phyloP scores from a whole-genome alignment of 2,329 filamentous ascomycete genomes.

The Neurospora sp. region DNA sequence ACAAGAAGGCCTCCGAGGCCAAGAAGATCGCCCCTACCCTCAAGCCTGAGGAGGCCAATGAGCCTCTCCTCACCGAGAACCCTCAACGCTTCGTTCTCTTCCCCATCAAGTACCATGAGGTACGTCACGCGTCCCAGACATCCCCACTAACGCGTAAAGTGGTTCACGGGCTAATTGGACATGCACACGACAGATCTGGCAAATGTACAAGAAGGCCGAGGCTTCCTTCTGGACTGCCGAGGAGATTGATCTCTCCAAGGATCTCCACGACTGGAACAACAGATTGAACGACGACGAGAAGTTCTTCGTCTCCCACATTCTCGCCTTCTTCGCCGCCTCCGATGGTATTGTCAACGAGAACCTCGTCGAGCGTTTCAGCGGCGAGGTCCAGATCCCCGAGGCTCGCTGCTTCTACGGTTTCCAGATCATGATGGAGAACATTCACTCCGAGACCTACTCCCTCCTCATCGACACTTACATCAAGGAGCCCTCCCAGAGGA shows the following conservation, averaged over 20 bases:
- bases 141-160: slow-evolving; percentile 59
- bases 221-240: slow-evolving; percentile 99
- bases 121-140: slow-evolving; percentile 43
- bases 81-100: slow-evolving; percentile 94
- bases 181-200: slow-evolving; percentile 68
- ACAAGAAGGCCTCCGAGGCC: slow-evolving; percentile 40
- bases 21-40: slow-evolving; percentile 44
- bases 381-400: slow-evolving; percentile 93
- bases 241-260: slow-evolving; percentile 98
- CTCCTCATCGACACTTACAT: slow-evolving; percentile 99
- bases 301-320: slow-evolving; percentile 96
- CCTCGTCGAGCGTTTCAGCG: slow-evolving; percentile 93
- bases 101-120: slow-evolving; percentile 99
- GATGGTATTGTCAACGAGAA: slow-evolving; percentile 99
- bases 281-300: slow-evolving; percentile 92
- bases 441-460: slow-evolving; percentile 99
- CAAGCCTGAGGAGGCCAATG: slow-evolving; percentile 64
- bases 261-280: slow-evolving; percentile 99
- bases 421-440: slow-evolving; percentile 99
- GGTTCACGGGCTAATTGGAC: slow-evolving; percentile 31
- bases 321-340: slow-evolving; percentile 97
- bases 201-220: slow-evolving; percentile 99
- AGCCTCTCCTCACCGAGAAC: slow-evolving; percentile 93
- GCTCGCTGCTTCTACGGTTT: slow-evolving; percentile 99
- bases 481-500: slow-evolving; percentile 90